Percentiles rank a stretch among this genome's conserved stretches.
These are phyloP conservation scores for Pleurotus salmoneostramineus DNA, from an alignment of 768 basidiomycete genomes.

Conservation along the genomic window DNA sequence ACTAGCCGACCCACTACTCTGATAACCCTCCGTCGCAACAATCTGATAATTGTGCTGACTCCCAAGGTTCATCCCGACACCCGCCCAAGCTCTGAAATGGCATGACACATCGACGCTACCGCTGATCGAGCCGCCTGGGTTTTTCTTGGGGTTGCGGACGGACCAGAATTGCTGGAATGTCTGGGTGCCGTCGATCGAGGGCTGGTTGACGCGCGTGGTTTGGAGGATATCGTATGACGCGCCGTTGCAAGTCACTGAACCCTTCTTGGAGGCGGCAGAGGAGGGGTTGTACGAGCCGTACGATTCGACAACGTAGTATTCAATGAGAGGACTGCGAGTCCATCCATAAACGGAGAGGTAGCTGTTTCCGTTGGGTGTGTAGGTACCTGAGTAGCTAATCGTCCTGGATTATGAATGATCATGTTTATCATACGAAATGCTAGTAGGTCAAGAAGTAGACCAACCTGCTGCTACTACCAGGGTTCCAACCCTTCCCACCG, in stretches of 20 bases:
- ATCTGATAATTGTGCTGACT: constrained; percentile 39
- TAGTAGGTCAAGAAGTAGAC: background rate
- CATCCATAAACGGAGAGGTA: constrained; percentile 45
- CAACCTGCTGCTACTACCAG: constrained; percentile 4
- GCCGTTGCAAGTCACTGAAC: constrained; percentile 37
- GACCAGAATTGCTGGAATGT: constrained; percentile 47
- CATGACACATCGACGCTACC: constrained; percentile 30
- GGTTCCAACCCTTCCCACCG: constrained; percentile 24
- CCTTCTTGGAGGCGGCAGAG: constrained; percentile 25
- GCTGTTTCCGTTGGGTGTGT: constrained; percentile 33
- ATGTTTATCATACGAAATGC: background rate
- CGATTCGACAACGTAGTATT: constrained; percentile 45
- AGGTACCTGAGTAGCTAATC: constrained; percentile 33
- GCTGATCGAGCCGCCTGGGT: constrained; percentile 14
- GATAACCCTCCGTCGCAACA: constrained; percentile 41
- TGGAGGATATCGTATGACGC: constrained; percentile 37
- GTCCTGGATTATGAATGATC: constrained; percentile 16
- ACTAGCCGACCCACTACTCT: constrained; percentile 35
- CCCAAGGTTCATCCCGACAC: constrained; percentile 35
- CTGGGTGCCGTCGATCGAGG: constrained; percentile 37
- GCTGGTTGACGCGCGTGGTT: constrained; percentile 31
- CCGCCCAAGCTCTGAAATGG: constrained; percentile 42
- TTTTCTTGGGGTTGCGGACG: constrained; percentile 31
- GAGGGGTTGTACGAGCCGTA: constrained; percentile 38
- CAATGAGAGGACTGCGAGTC: constrained; percentile 39